Evolutionary conservation across 345 rosid species (phyloP).

Genomic region (Rhizophora apiculata): DNA sequence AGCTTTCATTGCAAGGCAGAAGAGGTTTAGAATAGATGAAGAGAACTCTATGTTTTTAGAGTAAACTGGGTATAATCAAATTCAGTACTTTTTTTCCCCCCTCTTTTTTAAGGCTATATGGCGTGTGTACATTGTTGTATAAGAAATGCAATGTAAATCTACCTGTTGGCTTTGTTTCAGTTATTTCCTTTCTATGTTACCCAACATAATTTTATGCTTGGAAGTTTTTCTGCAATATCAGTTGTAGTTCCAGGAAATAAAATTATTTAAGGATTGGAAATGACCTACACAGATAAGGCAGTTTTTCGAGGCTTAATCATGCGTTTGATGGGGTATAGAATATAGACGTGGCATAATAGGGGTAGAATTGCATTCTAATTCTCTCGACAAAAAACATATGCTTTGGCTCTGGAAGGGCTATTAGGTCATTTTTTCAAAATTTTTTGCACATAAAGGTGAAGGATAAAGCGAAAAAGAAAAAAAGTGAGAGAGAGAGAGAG

Average conservation of each 20-base stretch:
- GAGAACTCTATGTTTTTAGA: conserved; percentile 30
- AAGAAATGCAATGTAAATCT: conserved; percentile 14
- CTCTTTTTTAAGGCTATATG: neutral
- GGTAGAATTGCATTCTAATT: conserved; percentile 14
- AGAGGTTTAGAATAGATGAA: conserved; percentile 63
- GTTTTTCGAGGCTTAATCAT: neutral
- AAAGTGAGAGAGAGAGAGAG: neutral
- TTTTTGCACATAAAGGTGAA: neutral
- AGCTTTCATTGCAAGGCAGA: conserved; percentile 77
- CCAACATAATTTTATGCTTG: neutral
- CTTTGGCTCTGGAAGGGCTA: conserved; percentile 7
- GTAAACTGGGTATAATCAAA: neutral
- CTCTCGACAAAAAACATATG: neutral
- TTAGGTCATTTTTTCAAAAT: neutral
- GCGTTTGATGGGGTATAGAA: neutral
- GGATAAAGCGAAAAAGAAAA: neutral
- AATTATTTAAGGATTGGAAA: neutral
- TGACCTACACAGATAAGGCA: neutral
- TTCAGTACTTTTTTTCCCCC: no score
- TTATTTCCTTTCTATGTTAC: neutral
- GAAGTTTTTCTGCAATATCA: neutral
- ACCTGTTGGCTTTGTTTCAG: neutral
- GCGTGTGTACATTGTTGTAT: conserved; percentile 20
- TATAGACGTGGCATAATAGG: neutral
- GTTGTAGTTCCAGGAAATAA: neutral